phyloP scores from a whole-genome alignment of 768 basidiomycete species.

The Lactarius hengduanensis region DNA sequence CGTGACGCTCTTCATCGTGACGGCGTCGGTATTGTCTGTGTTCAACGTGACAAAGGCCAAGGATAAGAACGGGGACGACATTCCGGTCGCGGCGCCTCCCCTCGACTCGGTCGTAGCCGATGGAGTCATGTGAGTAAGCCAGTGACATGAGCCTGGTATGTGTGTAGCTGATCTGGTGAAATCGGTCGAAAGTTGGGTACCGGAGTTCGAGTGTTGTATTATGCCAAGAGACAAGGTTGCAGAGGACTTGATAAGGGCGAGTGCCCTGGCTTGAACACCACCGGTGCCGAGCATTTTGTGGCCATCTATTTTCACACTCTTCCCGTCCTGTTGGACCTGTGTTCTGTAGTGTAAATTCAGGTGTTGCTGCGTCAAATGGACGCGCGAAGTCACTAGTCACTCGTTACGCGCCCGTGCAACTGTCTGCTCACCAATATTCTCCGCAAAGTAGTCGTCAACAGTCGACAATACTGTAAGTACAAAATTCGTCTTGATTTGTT shows the following conservation, averaged over 20 bases:
- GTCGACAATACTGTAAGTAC: too few relatives aligned
- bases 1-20: background rate
- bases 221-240: background rate
- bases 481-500: background rate
- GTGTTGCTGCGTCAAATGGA: too few relatives aligned
- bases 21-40: slow-evolving; percentile 10
- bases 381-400: too few relatives aligned
- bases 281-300: background rate
- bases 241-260: background rate
- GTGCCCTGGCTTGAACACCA: background rate
- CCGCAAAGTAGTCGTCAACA: too few relatives aligned
- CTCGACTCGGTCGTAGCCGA: background rate
- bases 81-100: background rate
- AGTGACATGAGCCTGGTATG: background rate
- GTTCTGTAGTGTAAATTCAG: too few relatives aligned
- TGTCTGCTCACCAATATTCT: too few relatives aligned
- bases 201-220: background rate
- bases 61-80: background rate
- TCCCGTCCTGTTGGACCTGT: background rate
- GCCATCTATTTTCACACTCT: background rate
- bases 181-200: background rate
- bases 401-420: too few relatives aligned
- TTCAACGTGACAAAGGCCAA: slow-evolving; percentile 17
- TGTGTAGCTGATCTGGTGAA: background rate
- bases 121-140: background rate